These are phyloP conservation scores for Cicer pinnatifidum DNA, from an alignment of 306 rosid genomes.

Conservation along the genomic window DNA sequence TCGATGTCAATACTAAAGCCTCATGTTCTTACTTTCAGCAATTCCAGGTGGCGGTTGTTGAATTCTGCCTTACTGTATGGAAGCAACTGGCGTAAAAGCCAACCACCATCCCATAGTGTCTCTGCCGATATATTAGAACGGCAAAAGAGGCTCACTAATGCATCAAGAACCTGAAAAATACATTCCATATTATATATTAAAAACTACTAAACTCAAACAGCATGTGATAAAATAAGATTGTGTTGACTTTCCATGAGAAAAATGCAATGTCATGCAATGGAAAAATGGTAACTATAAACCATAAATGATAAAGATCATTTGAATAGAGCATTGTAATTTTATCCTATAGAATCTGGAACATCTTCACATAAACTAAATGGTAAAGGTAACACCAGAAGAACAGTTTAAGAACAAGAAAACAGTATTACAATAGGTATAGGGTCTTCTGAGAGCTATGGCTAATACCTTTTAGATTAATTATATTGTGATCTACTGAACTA, in stretches of 20 bases:
- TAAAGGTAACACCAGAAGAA: neutral
- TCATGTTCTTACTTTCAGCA: conserved; percentile 67
- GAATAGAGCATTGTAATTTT: neutral
- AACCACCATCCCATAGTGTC: conserved; percentile 93
- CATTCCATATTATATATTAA: conserved; percentile 26
- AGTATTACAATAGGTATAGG: neutral
- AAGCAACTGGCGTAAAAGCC: conserved; percentile 96
- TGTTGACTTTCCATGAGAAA: conserved; percentile 11
- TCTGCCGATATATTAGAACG: conserved; percentile 90
- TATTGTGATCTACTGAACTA: neutral
- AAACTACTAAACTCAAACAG: conserved; percentile 26
- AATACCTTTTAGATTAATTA: neutral
- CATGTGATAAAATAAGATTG: conserved; percentile 31
- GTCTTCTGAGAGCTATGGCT: neutral
- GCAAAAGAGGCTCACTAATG: conserved; percentile 83
- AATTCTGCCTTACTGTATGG: conserved; percentile 86
- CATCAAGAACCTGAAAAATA: conserved; percentile 75
- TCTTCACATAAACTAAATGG: conserved; percentile 16
- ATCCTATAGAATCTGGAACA: conserved; percentile 14
- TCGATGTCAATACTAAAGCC: conserved; percentile 15
- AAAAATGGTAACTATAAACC: neutral
- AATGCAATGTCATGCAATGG: neutral
- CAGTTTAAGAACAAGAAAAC: neutral
- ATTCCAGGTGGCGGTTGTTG: conserved; percentile 67
- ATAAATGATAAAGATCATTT: conserved; percentile 15